These are phyloP conservation scores for Ceratocystis harringtonii DNA, from an alignment of 2,329 filamentous ascomycete species.

Conservation along the genomic window DNA sequence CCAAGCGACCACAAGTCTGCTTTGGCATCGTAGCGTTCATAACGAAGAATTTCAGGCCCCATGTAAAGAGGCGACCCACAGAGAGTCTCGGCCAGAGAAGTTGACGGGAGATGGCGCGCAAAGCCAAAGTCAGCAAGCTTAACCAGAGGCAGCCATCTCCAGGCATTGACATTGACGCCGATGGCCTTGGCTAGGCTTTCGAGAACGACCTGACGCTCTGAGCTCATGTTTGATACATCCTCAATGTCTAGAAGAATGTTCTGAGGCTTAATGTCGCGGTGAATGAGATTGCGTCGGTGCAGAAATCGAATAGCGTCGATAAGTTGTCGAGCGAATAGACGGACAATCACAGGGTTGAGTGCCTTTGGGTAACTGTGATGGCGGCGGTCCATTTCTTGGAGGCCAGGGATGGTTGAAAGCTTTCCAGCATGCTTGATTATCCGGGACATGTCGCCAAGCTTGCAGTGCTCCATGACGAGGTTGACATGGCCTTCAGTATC, in stretches of 20 bases:
- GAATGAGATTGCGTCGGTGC: conserved; percentile 70
- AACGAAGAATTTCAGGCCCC: conserved; percentile 93
- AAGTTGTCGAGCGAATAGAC: conserved; percentile 92
- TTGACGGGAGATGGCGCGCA: conserved; percentile 76
- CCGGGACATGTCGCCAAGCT: conserved; percentile 80
- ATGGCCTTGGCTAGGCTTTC: conserved; percentile 19
- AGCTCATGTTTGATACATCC: conserved; percentile 51
- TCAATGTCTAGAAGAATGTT: conserved; percentile 55
- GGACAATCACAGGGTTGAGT: conserved; percentile 90
- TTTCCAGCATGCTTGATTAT: conserved; percentile 92
- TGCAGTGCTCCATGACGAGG: conserved; percentile 96
- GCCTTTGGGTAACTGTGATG: conserved; percentile 78
- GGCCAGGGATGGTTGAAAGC: conserved; percentile 63
- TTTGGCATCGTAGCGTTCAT: conserved; percentile 94
- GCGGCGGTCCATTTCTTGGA: conserved; percentile 79
- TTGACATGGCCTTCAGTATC: conserved; percentile 82
- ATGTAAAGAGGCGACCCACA: conserved; percentile 97
- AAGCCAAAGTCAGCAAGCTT: conserved; percentile 99
- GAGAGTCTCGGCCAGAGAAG: conserved; percentile 84
- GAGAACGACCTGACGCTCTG: conserved; percentile 46
- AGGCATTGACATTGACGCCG: conserved; percentile 51
- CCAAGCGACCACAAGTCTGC: conserved; percentile 96
- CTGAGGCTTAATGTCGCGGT: conserved; percentile 94
- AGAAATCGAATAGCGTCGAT: conserved; percentile 83
- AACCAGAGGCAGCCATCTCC: conserved; percentile 58